Base-by-base conservation (phyloP, 2,329 filamentous ascomycete species). In the Microcera coccophila region DNA sequence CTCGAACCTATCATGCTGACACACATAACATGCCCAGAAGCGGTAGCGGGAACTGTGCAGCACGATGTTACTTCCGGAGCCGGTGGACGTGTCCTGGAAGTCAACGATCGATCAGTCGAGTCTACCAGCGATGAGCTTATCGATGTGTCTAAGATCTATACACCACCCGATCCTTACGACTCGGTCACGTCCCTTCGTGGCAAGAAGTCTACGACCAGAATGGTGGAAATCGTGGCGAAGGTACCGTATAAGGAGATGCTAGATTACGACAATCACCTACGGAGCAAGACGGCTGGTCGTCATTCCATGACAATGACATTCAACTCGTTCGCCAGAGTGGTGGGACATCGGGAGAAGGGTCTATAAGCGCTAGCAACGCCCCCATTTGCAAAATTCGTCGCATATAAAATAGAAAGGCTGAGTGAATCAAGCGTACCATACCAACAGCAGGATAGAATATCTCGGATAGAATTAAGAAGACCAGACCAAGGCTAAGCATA, bases 171-270 rank as follows among this genome's bases (percentile, higher is more conserved):
- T 62, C 90, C 90, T 1, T 97, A 81, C 55, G 77, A 81, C 39
- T 74, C 74, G 33, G 67, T 78, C 36, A 75, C 75, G 19, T 91
- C 71, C 62, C 71, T 69, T 56, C 72, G 68, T 33, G 71, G 72
- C 31, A 75, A 74, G 60, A 74, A 71, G 54, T 73, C 66, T 28
- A 68, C 66, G 24, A 66, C 69, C 42, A 68, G 72, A 35, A 73
- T 70, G 69, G 71, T 76, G 44, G 76, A 84, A 38, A 88, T 98
- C 53, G 82, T 85, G 10, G 93, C 90, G 17, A 82, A 87, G 57
- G 91, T 97, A 20, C 93, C 93, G 22, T 74, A 97, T 57, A 94
- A 93, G 68, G 91, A 97, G 67, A 96, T 97, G 88, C 84, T 97
- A 26, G 87, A 91, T 32, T 98, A 97, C 65, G 73, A 97, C 55